Base-by-base conservation (phyloP, 179 eudicot genomes). In the Beta corolliflora region DNA sequence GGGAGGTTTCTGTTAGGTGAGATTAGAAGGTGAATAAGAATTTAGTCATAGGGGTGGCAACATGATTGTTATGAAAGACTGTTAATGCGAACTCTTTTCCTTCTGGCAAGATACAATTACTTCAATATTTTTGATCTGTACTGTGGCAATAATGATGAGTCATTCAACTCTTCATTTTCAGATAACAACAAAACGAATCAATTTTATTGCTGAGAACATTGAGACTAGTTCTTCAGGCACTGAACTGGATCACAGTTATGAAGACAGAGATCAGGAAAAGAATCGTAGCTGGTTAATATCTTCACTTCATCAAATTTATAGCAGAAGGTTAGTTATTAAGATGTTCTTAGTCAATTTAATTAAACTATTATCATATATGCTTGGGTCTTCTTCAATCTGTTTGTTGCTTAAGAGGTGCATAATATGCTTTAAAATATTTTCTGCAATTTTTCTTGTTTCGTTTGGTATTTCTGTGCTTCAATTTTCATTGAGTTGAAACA, bases 261-360 rank as follows among this genome's bases (percentile, higher is more conserved):
- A 82, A 76, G 80, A 77, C 71, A 86, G 79, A 77, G 91, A 83
- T 87, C 87, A 87, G 77, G 95, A 88, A 82, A 97, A 90, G 90
- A 93, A 94, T 86, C 90, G 87, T 69, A 88, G 98, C 85, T 97
- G 99, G 99, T 79, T 90, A 84, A 89, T 92, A 75, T 88, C 95
- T 81, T 94, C 97, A 71, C 97, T 97, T 88, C 98, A 92, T 85
- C 99, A 94, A 91, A 92, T 97, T 25, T 94, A 90, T 86, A 94
- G 97, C 88, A 89, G 99, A 89, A 97, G 99, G 99, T 97, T 89
- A 85, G 87, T 74, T 86, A 73, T 29, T 81, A 59, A 75, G 59
- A 36, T 71, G 29, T 29, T 46, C 29, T 45, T 70, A 3, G 73
- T 71, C 78, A 82, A 55, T 71, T 80, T 72, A 72, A 31, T 29